A percentile compares a stretch with the other conserved stretches of the same genome.
These are phyloP conservation scores for Fusarium zealandicum DNA, from an alignment of 2,329 filamentous ascomycete genomes.

Conservation along the genomic window DNA sequence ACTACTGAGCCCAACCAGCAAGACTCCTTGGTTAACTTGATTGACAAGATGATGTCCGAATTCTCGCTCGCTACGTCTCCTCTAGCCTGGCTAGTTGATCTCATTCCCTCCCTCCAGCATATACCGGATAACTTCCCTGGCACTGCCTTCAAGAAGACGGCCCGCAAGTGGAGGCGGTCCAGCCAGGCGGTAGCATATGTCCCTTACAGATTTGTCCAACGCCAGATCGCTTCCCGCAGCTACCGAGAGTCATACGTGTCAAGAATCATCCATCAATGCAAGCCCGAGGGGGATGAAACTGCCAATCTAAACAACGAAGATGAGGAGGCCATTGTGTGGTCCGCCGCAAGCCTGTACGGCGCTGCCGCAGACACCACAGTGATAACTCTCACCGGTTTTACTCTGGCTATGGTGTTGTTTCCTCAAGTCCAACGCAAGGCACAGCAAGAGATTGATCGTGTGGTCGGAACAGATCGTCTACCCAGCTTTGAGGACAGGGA, in stretches of 20 bases:
- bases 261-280: constrained; percentile 20
- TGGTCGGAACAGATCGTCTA: constrained; percentile 38
- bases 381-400: background rate
- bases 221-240: constrained; percentile 23
- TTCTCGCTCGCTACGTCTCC: background rate
- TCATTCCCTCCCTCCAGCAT: constrained; percentile 36
- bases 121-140: constrained; percentile 41
- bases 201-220: constrained; percentile 37
- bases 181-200: constrained; percentile 13
- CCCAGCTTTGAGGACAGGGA: constrained; percentile 36
- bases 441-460: constrained; percentile 31
- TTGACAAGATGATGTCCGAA: constrained; percentile 19
- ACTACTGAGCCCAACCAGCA: constrained; percentile 26
- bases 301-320: background rate
- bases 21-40: constrained; percentile 37
- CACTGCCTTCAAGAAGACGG: constrained; percentile 34
- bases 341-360: background rate
- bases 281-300: background rate
- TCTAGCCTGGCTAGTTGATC: constrained; percentile 18
- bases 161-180: constrained; percentile 27
- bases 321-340: background rate
- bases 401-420: constrained; percentile 26
- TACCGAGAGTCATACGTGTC: constrained; percentile 35
- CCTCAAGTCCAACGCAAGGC: constrained; percentile 31
- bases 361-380: constrained; percentile 1